Base-by-base conservation (phyloP, 1,139 yeast genomes). In the Magnusiomyces ingens region DNA sequence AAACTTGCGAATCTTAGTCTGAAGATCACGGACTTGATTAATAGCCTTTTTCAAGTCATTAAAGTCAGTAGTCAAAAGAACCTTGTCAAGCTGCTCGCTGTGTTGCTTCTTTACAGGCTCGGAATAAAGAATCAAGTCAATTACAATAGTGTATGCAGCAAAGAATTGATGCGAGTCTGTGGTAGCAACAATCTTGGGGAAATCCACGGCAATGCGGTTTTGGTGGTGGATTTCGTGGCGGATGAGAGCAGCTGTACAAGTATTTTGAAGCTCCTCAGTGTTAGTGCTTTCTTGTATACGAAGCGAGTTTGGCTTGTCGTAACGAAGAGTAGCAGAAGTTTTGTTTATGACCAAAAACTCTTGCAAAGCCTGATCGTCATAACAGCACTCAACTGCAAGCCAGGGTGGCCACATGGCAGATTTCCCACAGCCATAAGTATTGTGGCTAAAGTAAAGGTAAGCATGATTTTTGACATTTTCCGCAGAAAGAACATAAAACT, bases 141-240 rank as follows among this genome's bases (percentile, higher is more conserved):
- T 77, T 3, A 79, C 75, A 49, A 89, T 78, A 50, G 80, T 78
- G 65, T 79, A 85, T 35, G 88, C 68, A 0, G 88, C 77, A 48
- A 79, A 75, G 65, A 88, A 91, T 62, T 90, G 96, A 35, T 68
- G 68, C 0, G 96, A 85, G 56, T 86, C 89, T 51, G 93, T 82
- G 38, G 79, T 77, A 1, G 90, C 73, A 11, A 82, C 84, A 51
- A 88, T 76, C 58, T 81, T 78, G 3, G 95, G 87, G 53, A 89
- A 72, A 59, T 85, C 86, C 4, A 86, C 79, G 1, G 74, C 65
- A n/a, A 80, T 62, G 36, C 72, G 69, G 60, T 79, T 75, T 37
- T 75, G 68, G 19, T 73, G 64, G 44, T 68, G 67, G 18, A 66
- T 65, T 35, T 65, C 70, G 38, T 65, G 59, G n/a, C 72, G 58